These are phyloP conservation scores for Claviceps lovelessii DNA, from an alignment of 2,329 filamentous ascomycete genomes.

Conservation along the genomic window DNA sequence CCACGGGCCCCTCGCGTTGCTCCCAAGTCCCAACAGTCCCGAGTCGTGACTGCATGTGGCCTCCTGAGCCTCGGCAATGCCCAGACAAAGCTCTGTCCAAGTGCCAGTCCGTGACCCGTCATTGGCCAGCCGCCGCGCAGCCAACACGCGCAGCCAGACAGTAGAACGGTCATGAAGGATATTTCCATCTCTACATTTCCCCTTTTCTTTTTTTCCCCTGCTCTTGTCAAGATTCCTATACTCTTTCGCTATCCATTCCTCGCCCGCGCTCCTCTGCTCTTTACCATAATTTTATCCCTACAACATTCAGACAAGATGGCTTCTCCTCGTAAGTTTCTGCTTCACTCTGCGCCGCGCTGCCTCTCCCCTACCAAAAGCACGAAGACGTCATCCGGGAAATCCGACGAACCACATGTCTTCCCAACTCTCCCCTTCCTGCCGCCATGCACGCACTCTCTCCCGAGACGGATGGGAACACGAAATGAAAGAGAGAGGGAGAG, in stretches of 20 bases:
- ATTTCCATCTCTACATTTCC: not conserved
- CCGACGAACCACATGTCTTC: not conserved
- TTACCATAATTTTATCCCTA: not conserved
- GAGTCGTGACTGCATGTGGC: not conserved
- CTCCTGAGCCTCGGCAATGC: conserved; percentile 4
- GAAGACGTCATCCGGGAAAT: not conserved
- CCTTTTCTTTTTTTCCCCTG: not conserved
- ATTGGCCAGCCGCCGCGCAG: not conserved
- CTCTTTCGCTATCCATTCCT: not conserved
- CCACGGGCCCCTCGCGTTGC: not conserved
- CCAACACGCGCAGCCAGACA: not conserved
- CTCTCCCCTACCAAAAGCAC: not conserved
- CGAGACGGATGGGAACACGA: not conserved
- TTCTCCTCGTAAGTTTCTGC: conserved; percentile 9
- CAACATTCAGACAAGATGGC: conserved; percentile 4
- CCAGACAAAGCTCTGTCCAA: not conserved
- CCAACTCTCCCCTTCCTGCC: not conserved
- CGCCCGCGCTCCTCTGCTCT: not conserved
- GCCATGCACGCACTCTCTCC: not conserved
- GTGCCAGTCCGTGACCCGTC: not conserved
- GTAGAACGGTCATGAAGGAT: not conserved
- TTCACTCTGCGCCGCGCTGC: too few species aligned
- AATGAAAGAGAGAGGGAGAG: not conserved
- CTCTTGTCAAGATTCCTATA: not conserved
- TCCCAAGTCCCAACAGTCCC: too few species aligned